Evolutionary conservation across 2,329 filamentous ascomycete genomes (phyloP).

Genomic region (Xylariaceae sp.): DNA sequence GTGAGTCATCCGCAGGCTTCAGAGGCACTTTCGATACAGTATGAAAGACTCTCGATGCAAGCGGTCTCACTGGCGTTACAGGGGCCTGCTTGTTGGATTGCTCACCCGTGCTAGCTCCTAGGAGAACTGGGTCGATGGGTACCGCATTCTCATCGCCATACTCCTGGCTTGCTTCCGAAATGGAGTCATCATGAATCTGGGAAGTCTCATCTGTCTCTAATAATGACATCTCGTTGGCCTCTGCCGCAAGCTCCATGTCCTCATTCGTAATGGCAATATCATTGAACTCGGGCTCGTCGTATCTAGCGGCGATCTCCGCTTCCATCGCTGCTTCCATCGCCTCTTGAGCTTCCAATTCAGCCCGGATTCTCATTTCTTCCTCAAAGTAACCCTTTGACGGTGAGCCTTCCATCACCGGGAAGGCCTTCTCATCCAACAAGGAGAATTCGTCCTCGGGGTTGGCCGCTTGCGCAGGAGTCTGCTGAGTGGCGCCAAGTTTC

Average conservation of each 20-base stretch:
- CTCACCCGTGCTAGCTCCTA: conserved; percentile 20
- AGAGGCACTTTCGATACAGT: conserved; percentile 76
- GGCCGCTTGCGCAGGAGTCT: conserved; percentile 23
- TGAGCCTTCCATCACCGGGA: conserved; percentile 29
- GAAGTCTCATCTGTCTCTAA: conserved; percentile 43
- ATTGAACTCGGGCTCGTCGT: conserved; percentile 41
- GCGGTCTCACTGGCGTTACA: conserved; percentile 52
- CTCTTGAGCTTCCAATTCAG: conserved; percentile 31
- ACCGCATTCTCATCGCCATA: conserved; percentile 64
- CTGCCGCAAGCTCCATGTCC: conserved; percentile 53
- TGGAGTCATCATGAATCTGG: conserved; percentile 32
- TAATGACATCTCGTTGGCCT: conserved; percentile 58
- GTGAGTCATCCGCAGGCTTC: conserved; percentile 61
- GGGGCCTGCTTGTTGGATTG: conserved; percentile 34
- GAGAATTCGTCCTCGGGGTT: conserved; percentile 25
- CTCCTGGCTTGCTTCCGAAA: conserved; percentile 61
- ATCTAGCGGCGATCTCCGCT: conserved; percentile 35
- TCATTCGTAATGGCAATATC: conserved; percentile 49
- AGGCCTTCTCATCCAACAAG: conserved; percentile 23
- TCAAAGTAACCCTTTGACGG: conserved; percentile 55
- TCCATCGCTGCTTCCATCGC: conserved; percentile 25
- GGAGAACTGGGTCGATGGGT: conserved; percentile 49
- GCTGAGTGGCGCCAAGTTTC: conserved; percentile 32
- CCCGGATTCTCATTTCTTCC: conserved; percentile 52
- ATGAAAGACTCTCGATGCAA: conserved; percentile 55